Base-by-base conservation (phyloP, 345 rosid genomes). In the Physaria fendleri region DNA sequence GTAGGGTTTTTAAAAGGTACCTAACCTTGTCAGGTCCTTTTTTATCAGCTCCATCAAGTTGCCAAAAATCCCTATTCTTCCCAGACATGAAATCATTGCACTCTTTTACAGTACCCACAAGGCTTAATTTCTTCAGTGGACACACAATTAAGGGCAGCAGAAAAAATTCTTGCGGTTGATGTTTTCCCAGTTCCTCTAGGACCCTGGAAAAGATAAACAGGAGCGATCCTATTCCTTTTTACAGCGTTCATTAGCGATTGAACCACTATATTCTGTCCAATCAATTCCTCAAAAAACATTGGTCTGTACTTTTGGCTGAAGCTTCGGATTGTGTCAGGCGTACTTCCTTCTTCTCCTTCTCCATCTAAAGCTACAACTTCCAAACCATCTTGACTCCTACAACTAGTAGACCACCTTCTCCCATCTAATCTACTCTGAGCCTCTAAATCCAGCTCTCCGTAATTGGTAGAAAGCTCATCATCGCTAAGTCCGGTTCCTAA, bases 381-480 rank as follows among this genome's bases (percentile, higher is more conserved):
- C 39, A 79, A 64, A 49, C 90, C 87, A 68, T 92, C 98, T 64
- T 75, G 90, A 81, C 91, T 85, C 82, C 91, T 79, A 70, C 85
- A 87, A 76, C 84, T 93, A 34, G 94, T 60, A 33, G 86, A 93
- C 99, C 99, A 93, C 61, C 99, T 82, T 77, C 82, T 74, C 59
- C 97, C 99, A 56, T 93, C 99, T 79, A 93, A 81, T 77, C 99
- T 81, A 76, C 99, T 89, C 75, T 84, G 69, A n/a, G 91, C 99
- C 76, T 93, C 99, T 77, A 93, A 77, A 77, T 88, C 95, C 14
- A 89, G 80, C 83, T 93, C 99, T 50, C 89, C 97, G 14, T 51
- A 83, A 65, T 87, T 93, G n/a, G 95, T 87, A 20, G 93, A 89
- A 16, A 93, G 91, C 73, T 83, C 99, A 50, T 87, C 99, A 48